phyloP scores from a whole-genome alignment of 2,329 filamentous ascomycete species.

The Diaporthe helianthi region DNA sequence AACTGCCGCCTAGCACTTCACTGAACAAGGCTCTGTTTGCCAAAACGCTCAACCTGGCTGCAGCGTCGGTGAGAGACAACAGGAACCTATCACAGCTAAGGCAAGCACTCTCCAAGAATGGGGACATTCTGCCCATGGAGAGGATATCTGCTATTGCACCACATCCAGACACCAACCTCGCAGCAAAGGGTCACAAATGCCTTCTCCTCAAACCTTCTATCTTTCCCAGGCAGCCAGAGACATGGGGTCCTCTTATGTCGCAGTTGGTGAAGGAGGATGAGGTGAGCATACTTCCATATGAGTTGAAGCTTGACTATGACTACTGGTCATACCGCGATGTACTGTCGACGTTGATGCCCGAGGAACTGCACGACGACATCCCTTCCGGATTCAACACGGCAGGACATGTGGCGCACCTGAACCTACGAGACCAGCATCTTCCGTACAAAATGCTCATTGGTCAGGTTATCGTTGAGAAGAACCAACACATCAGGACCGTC shows the following conservation, averaged over 20 bases:
- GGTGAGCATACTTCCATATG: constrained; percentile 76
- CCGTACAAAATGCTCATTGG: constrained; percentile 89
- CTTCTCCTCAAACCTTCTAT: constrained; percentile 65
- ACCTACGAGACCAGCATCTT: constrained; percentile 81
- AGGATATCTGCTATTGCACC: constrained; percentile 68
- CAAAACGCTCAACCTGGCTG: constrained; percentile 76
- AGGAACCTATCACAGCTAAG: constrained; percentile 77
- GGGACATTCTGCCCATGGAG: constrained; percentile 70
- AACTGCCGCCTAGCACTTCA: constrained; percentile 77
- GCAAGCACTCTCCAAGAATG: constrained; percentile 67
- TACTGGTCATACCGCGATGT: constrained; percentile 91
- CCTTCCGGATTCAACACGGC: constrained; percentile 87
- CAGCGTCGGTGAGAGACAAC: constrained; percentile 77
- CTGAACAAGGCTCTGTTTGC: constrained; percentile 87
- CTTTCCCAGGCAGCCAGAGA: constrained; percentile 66
- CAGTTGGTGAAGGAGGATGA: constrained; percentile 73
- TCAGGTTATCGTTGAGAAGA: constrained; percentile 88
- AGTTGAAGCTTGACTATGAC: constrained; percentile 79
- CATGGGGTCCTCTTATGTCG: constrained; percentile 76
- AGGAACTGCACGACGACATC: constrained; percentile 79
- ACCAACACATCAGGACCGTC: constrained; percentile 79
- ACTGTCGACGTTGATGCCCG: constrained; percentile 79
- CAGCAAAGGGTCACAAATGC: constrained; percentile 65
- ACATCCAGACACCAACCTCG: constrained; percentile 65
- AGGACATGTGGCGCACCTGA: constrained; percentile 92